Percentiles rank a stretch among this genome's conserved stretches.
These are phyloP conservation scores for Ceratobasidium sp. DNA, from an alignment of 1,284 basidiomycete genomes.

Conservation along the genomic window DNA sequence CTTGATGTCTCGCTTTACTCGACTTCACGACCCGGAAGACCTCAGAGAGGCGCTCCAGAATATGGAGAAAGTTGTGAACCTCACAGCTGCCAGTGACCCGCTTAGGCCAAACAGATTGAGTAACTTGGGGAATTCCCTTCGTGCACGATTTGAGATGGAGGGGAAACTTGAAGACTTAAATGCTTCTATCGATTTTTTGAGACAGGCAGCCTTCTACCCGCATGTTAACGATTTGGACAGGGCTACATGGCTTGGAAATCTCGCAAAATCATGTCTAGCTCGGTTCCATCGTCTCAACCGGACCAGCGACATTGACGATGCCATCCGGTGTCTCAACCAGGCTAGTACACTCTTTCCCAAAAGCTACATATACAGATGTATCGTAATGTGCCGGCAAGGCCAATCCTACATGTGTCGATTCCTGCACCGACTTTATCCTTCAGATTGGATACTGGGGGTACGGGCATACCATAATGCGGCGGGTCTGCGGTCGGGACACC, in stretches of 20 bases:
- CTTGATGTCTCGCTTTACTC: not conserved
- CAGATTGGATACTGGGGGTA: too few species aligned
- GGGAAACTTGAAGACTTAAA: not conserved
- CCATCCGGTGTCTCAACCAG: not conserved
- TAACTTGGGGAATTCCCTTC: not conserved
- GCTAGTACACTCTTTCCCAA: not conserved
- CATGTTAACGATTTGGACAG: not conserved
- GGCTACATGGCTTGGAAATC: not conserved
- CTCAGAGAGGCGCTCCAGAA: not conserved
- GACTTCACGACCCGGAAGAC: too few species aligned
- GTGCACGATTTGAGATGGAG: not conserved
- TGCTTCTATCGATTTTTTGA: not conserved
- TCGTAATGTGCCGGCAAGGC: too few species aligned
- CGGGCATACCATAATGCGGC: too few species aligned
- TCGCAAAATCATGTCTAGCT: not conserved
- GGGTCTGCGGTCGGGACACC: too few species aligned
- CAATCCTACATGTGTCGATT: not conserved
- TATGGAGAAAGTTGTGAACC: not conserved
- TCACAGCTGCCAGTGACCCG: too few species aligned
- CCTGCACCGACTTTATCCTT: not conserved
- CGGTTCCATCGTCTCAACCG: not conserved
- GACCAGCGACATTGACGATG: not conserved
- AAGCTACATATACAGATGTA: too few species aligned
- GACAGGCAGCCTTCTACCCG: not conserved
- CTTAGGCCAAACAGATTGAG: too few species aligned